Evolutionary conservation across 768 basidiomycete species (phyloP), one percentile per base, ranked within the genome.

Genomic region (Imleria badia): DNA sequence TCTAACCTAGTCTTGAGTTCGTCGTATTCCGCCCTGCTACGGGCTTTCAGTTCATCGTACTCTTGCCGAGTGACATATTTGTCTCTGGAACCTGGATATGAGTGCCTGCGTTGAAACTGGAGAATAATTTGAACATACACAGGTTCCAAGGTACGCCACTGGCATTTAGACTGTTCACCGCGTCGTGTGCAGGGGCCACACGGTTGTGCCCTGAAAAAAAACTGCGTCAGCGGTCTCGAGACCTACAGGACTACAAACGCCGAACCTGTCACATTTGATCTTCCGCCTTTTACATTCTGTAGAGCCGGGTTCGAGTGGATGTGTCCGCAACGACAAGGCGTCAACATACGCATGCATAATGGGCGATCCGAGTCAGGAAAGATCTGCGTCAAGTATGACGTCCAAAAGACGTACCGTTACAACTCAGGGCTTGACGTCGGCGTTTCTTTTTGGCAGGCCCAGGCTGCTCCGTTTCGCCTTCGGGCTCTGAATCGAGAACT

Each of bases 241-340:
- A 59, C 13, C 33, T 9, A 49, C 12, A 51, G 43, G 30, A 50
- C 19, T 17, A 66, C 49, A 58, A 51, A 56, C 34, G 45, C 60
- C 76, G 64, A 67, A 87, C 87, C 87, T 87, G 75, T 93, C 89
- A 70, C 91, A 93, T 67, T 87, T 89, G 71, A 92, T 92, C 77
- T 93, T 92, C 40, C 90, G 81, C 63, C 90, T 75, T 70, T 92
- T 92, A 70, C 90, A 92, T 70, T 91, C 91, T 91, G 65, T 45
- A 51, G 39, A 48, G 48, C 40, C 54, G 54, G 36, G 45, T 56
- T 23, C 31, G 35, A 44, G 48, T 47, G 51, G n/a, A 15, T 12
- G 34, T 22, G n/a, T 46, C 15, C 31, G 45, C 34, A 33, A 33
- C 15, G 26, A 22, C 56, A 50, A 49, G 30, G 52, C 11, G 46